Base-by-base conservation (phyloP, 176 grass and related monocot genomes). In the Aechmea fasciata region DNA sequence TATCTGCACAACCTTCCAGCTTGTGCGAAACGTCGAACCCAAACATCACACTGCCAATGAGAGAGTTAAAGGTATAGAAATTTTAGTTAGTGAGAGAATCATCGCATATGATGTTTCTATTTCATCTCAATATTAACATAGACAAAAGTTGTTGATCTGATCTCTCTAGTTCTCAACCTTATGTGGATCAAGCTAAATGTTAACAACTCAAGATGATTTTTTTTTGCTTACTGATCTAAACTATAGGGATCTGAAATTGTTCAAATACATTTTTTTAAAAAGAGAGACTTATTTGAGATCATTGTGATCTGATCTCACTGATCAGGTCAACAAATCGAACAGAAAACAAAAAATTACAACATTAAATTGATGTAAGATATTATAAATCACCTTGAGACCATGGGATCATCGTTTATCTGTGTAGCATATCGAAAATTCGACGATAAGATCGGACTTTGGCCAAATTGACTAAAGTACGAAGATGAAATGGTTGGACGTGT, bases 11-110 rank as follows among this genome's bases (percentile, higher is more conserved):
- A 19, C 0, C 20, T 10, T 19, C 55, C 55, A 11, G 17, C 11
- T 61, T 61, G 55, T 7, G 11, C 17, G 55, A 19, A 61, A 18
- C 55, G 20, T 61, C 55, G 20, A 61, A 61, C 20, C 17, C 55
- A 61, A 61, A 18, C 17, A 61, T 61, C 55, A 61, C 55, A 61
- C 55, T 61, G 55, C 55, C 20, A 61, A 61, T 61, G 17, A 22
- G 20, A 41, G 33, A 8, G 33, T 41, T 7, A 41, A 19, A 11
- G 15, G 55, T 2, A 61, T 0, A n/a, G 17, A 61, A 19, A 22
- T 61, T n/a, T 61, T 19, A 61, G 4, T 19, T 9, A 18, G 13
- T 61, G 55, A 22, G 20, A 61, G 15, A 11, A 61, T 22, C 10
- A 61, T 61, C 55, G 20, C n/a, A 61, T 41, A 6, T 41, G 6